A percentile compares a stretch with the other conserved stretches of the same genome.
These are phyloP conservation scores for Fusarium pseudograminearum DNA, from an alignment of 2,329 filamentous ascomycete genomes.

Conservation along the genomic window DNA sequence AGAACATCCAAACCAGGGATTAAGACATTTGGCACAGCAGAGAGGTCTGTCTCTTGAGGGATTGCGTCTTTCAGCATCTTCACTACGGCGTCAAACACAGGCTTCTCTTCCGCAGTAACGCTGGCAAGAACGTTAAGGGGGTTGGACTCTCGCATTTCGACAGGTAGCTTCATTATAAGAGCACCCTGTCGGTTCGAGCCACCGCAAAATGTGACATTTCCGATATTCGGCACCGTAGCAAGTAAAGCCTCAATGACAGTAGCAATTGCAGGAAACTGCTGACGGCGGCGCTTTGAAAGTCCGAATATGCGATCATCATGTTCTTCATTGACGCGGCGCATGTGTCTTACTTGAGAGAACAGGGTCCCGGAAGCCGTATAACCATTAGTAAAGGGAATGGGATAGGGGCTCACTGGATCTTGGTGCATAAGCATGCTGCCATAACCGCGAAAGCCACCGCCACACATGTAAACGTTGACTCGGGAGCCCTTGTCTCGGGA, in stretches of 20 bases:
- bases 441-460: conserved; percentile 91
- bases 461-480: conserved; percentile 84
- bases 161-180: conserved; percentile 76
- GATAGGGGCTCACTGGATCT: conserved; percentile 80
- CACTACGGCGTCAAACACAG: conserved; percentile 54
- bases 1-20: conserved; percentile 57
- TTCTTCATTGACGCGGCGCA: conserved; percentile 64
- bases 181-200: conserved; percentile 89
- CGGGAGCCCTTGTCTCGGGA: conserved; percentile 56
- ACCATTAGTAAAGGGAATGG: conserved; percentile 83
- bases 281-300: conserved; percentile 81
- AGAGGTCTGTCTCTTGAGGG: conserved; percentile 54
- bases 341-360: conserved; percentile 68
- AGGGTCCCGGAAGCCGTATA: conserved; percentile 73
- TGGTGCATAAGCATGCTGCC: conserved; percentile 88
- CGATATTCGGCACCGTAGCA: conserved; percentile 75
- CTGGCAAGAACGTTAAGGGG: conserved; percentile 65
- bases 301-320: conserved; percentile 74
- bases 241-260: conserved; percentile 83
- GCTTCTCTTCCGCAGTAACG: conserved; percentile 44
- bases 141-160: conserved; percentile 69
- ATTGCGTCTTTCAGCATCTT: conserved; percentile 57
- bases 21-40: conserved; percentile 57
- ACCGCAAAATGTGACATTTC: conserved; percentile 83
- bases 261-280: conserved; percentile 86